phyloP scores from a whole-genome alignment of 176 grass and related monocot genomes.

The Rhipidocladum racemiflorum region DNA sequence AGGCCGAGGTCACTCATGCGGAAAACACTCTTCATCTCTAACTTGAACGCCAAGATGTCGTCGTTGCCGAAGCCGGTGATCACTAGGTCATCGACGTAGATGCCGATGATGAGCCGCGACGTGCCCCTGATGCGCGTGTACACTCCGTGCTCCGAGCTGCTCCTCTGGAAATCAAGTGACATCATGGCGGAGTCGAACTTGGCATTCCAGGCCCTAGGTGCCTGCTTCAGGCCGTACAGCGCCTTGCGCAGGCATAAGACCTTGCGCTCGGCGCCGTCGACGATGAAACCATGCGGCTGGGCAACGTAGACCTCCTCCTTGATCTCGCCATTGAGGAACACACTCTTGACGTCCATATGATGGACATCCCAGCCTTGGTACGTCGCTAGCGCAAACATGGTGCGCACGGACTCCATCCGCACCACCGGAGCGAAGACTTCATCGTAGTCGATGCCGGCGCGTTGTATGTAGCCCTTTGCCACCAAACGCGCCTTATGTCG shows the following conservation, averaged over 20 bases:
- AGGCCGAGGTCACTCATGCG: too few species aligned
- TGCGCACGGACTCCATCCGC: too few species aligned
- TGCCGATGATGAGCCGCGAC: too few species aligned
- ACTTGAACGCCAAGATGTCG: too few species aligned
- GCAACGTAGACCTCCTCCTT: neutral
- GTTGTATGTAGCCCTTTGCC: too few species aligned
- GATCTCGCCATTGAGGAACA: neutral
- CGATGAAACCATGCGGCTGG: neutral
- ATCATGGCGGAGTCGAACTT: neutral
- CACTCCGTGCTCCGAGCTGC: neutral
- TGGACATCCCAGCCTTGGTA: neutral
- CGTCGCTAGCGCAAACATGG: neutral
- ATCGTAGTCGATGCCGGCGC: too few species aligned
- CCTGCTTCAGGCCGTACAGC: too few species aligned
- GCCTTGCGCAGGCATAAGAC: neutral
- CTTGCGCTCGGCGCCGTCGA: neutral
- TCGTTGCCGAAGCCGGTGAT: too few species aligned
- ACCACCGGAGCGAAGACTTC: too few species aligned
- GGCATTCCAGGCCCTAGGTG: neutral
- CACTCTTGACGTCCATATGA: neutral
- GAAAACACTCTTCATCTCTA: too few species aligned
- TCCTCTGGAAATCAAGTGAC: neutral
- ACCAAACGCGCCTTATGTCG: too few species aligned
- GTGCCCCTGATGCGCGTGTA: neutral
- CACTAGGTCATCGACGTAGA: too few species aligned